Conservation (phyloP, 495 filamentous ascomycete genomes). For the Aspergillus taichungensis region DNA sequence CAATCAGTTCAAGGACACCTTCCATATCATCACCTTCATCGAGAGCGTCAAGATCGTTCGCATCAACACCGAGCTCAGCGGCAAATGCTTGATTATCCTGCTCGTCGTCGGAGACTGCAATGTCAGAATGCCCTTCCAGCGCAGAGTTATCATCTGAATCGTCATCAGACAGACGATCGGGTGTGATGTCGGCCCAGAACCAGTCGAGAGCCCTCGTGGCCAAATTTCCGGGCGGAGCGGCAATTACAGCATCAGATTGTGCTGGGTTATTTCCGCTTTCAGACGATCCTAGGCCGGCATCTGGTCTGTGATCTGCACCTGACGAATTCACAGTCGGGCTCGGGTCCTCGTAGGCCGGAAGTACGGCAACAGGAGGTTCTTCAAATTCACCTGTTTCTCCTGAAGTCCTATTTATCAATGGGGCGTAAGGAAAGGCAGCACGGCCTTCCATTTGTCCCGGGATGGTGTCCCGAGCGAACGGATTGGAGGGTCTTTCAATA, state of each 20-base stretch:
- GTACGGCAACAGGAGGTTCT: too few species aligned
- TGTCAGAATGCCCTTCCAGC: slow-evolving; percentile 52
- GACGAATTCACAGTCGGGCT: too few species aligned
- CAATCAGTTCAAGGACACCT: slow-evolving; percentile 90
- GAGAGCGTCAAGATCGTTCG: slow-evolving; percentile 49
- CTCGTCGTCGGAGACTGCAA: slow-evolving; percentile 7
- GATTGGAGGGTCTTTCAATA: not conserved
- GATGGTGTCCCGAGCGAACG: not conserved
- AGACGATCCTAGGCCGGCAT: not conserved
- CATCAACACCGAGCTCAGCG: slow-evolving; percentile 43
- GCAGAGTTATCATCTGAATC: slow-evolving; percentile 42
- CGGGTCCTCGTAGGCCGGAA: too few species aligned
- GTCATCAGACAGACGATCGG: slow-evolving; percentile 21
- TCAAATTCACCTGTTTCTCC: too few species aligned
- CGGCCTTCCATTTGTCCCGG: not conserved
- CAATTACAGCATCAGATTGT: slow-evolving; percentile 2
- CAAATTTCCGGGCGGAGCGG: slow-evolving; percentile 8
- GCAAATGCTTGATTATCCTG: slow-evolving; percentile 20
- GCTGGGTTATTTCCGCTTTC: not conserved
- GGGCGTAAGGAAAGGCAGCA: too few species aligned
- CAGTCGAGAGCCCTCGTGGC: slow-evolving; percentile 36
- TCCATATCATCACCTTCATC: slow-evolving; percentile 97
- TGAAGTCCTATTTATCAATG: too few species aligned
- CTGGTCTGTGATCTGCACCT: too few species aligned
- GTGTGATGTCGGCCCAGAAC: slow-evolving; percentile 54